Conservation (phyloP, 1,284 basidiomycete genomes). For the Anthracocystis walkeri region DNA sequence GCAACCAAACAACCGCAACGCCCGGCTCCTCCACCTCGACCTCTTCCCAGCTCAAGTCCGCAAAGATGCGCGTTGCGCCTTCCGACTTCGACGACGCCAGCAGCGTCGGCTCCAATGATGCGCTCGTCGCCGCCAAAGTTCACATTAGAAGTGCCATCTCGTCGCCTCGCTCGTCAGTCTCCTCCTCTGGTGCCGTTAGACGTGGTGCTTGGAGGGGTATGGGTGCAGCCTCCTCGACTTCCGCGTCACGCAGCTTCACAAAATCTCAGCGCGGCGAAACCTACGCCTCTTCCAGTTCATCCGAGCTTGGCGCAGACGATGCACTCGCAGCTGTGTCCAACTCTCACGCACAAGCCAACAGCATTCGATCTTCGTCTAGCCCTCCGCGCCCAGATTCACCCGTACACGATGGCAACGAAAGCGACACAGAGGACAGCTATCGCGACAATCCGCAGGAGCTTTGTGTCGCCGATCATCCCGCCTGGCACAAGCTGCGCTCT, state of each 20-base stretch:
- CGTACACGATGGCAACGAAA: background rate
- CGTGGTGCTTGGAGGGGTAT: slow-evolving; percentile 48
- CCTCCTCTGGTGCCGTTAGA: slow-evolving; percentile 40
- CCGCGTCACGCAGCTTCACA: slow-evolving; percentile 34
- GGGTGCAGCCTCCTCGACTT: slow-evolving; percentile 32
- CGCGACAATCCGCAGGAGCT: slow-evolving; percentile 35
- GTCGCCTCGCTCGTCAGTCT: slow-evolving; percentile 51
- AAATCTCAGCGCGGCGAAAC: slow-evolving; percentile 24
- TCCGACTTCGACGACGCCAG: slow-evolving; percentile 44
- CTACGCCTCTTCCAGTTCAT: slow-evolving; percentile 36
- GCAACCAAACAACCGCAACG: slow-evolving; percentile 10
- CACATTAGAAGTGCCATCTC: slow-evolving; percentile 51
- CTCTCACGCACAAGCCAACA: background rate
- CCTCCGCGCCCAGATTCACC: background rate
- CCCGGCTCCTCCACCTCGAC: slow-evolving; percentile 11
- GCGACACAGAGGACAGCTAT: slow-evolving; percentile 27
- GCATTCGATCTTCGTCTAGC: slow-evolving; percentile 4
- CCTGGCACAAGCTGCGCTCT: slow-evolving; percentile 34
- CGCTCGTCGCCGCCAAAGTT: slow-evolving; percentile 26
- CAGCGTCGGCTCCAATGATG: slow-evolving; percentile 45
- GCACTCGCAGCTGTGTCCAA: slow-evolving; percentile 1
- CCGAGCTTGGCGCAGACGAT: slow-evolving; percentile 35
- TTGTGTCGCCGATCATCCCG: slow-evolving; percentile 40
- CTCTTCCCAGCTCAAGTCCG: slow-evolving; percentile 25
- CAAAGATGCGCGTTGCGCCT: slow-evolving; percentile 28